Percentiles rank a stretch among this genome's conserved stretches.
Evolutionary conservation across 768 basidiomycete genomes (phyloP).

Genomic region (Filobasidium wieringae): DNA sequence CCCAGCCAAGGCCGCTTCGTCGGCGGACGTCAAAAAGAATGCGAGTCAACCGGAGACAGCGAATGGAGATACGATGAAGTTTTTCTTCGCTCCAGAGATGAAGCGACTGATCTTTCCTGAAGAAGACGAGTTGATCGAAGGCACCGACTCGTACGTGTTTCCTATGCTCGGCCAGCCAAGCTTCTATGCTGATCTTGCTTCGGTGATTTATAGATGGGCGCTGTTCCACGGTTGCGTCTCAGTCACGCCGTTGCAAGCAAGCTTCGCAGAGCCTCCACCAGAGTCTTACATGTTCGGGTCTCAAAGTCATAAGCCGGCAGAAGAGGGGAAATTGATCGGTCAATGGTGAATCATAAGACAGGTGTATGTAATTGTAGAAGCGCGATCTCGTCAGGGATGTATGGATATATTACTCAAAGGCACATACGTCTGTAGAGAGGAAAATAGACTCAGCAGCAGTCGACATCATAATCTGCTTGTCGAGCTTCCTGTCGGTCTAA

Average conservation of each 20-base stretch:
- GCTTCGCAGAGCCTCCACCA: conserved; percentile 44
- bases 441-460: too few species aligned
- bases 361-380: too few species aligned
- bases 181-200: not conserved
- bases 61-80: conserved; percentile 30
- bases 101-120: conserved; percentile 54
- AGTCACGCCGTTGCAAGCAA: conserved; percentile 64
- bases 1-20: not conserved
- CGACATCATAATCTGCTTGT: too few species aligned
- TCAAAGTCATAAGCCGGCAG: not conserved
- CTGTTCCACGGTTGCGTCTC: conserved; percentile 57
- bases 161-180: not conserved
- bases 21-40: not conserved
- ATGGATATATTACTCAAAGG: too few species aligned
- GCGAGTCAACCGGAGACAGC: not conserved
- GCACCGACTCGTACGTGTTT: conserved; percentile 52
- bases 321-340: not conserved
- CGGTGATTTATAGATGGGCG: conserved; percentile 39
- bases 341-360: too few species aligned
- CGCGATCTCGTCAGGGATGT: too few species aligned
- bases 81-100: conserved; percentile 68
- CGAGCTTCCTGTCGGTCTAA: too few species aligned
- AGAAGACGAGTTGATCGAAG: conserved; percentile 52
- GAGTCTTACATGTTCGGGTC: conserved; percentile 9
- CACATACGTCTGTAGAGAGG: too few species aligned